Conservation (phyloP, 192 early-diverging fungal genomes). For the Backusella psychrophila region DNA sequence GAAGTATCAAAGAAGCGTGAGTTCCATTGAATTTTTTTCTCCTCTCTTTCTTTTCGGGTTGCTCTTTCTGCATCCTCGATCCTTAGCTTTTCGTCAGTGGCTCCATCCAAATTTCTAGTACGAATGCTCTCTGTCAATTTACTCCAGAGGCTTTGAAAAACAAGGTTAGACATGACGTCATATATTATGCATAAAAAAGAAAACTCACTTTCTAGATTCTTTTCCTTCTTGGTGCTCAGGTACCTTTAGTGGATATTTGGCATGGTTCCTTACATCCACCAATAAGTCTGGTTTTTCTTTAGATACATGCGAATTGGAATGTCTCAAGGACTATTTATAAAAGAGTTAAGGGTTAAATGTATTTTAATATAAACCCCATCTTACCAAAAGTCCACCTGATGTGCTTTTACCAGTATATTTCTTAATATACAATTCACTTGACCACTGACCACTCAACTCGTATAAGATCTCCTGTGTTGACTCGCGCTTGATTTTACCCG, state of each 20-base stretch:
- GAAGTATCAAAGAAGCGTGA: conserved; percentile 24
- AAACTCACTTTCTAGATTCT: conserved; percentile 72
- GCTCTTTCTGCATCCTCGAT: conserved; percentile 75
- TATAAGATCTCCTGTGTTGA: conserved; percentile 74
- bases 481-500: conserved; percentile 79
- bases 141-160: conserved; percentile 57
- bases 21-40: conserved; percentile 25
- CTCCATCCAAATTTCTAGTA: conserved; percentile 60
- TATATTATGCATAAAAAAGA: background rate
- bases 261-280: background rate
- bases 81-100: conserved; percentile 63
- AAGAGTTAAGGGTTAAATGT: too few species aligned
- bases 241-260: background rate
- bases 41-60: conserved; percentile 15
- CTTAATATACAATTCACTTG: conserved; percentile 65
- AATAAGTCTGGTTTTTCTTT: background rate
- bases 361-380: background rate
- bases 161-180: background rate
- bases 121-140: conserved; percentile 69
- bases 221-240: conserved; percentile 68
- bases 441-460: conserved; percentile 89
- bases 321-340: background rate
- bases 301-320: background rate
- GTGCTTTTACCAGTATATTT: background rate
- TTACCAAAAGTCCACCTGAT: conserved; percentile 8